These are phyloP conservation scores for Hibiscus tridactylites DNA, from an alignment of 345 rosid species.

Conservation along the genomic window DNA sequence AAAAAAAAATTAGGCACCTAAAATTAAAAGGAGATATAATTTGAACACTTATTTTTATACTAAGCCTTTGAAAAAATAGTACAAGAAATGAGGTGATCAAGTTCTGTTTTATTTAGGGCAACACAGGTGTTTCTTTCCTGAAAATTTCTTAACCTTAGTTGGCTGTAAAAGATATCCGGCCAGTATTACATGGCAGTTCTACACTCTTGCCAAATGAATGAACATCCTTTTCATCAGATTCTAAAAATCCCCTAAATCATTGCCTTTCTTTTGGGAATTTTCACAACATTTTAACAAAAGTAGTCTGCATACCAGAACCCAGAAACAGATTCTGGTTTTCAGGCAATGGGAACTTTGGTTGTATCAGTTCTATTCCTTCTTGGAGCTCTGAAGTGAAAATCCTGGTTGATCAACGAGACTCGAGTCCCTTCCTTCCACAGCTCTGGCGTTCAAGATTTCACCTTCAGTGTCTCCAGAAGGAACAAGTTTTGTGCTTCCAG, in stretches of 20 bases:
- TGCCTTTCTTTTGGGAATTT: not conserved
- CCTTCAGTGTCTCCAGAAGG: slow-evolving; percentile 22
- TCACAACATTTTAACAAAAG: not conserved
- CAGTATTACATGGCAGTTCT: not conserved
- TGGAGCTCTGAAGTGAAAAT: slow-evolving; percentile 64
- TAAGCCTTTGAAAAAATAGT: no score
- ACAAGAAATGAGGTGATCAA: no score
- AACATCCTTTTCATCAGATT: not conserved
- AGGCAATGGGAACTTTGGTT: not conserved
- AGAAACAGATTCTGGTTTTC: not conserved
- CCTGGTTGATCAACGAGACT: slow-evolving; percentile 12
- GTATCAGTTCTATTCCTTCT: slow-evolving; percentile 14
- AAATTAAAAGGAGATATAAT: no score
- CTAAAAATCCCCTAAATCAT: not conserved
- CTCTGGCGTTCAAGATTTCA: slow-evolving; percentile 12
- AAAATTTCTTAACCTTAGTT: not conserved
- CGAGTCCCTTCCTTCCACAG: slow-evolving; percentile 12
- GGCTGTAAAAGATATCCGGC: not conserved
- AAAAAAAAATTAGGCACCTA: no score
- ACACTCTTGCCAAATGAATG: slow-evolving; percentile 1
- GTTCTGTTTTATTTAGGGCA: no score
- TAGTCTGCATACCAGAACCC: not conserved
- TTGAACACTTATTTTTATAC: no score
- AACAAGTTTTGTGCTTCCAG: slow-evolving; percentile 14
- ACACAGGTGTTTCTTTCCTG: no score